phyloP scores from a whole-genome alignment of 306 rosid species.

The Malus fusca region DNA sequence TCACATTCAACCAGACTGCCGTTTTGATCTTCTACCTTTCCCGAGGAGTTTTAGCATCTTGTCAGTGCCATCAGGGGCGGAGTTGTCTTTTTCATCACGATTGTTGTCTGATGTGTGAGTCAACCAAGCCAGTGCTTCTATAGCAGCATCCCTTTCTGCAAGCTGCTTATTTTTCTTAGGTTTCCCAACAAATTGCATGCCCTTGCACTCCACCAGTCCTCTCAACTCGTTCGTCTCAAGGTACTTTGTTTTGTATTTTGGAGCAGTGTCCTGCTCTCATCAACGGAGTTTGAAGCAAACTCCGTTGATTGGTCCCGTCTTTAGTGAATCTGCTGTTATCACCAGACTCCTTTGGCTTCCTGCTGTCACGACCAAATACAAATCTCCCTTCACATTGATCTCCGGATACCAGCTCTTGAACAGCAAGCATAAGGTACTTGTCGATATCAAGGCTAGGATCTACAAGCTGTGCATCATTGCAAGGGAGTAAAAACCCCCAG shows the following conservation, averaged over 20 bases:
- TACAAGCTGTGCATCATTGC: conserved; percentile 55
- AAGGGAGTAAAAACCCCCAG: not conserved
- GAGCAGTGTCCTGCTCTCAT: conserved; percentile 98
- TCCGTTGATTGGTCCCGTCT: conserved; percentile 90
- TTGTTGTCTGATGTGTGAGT: conserved; percentile 76
- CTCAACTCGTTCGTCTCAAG: conserved; percentile 91
- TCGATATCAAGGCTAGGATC: conserved; percentile 76
- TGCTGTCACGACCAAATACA: conserved; percentile 83
- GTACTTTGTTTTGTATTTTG: conserved; percentile 93
- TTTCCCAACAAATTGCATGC: conserved; percentile 97
- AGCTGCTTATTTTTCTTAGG: conserved; percentile 91
- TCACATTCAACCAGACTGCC: conserved; percentile 33
- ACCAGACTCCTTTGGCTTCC: conserved; percentile 40
- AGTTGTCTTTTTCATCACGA: conserved; percentile 38
- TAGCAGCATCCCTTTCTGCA: conserved; percentile 93
- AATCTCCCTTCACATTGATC: conserved; percentile 97
- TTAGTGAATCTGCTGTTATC: conserved; percentile 59
- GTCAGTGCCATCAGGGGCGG: conserved; percentile 75
- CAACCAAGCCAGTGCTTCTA: conserved; percentile 96
- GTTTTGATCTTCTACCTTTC: conserved; percentile 64
- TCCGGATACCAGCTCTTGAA: conserved; percentile 76
- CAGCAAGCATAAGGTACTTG: conserved; percentile 74
- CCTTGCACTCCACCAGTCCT: conserved; percentile 90
- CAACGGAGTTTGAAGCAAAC: conserved; percentile 81
- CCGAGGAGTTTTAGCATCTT: conserved; percentile 96